A percentile compares a stretch with the other conserved stretches of the same genome.
Conservation (phyloP, 306 rosid genomes). For the Myrica gale region DNA sequence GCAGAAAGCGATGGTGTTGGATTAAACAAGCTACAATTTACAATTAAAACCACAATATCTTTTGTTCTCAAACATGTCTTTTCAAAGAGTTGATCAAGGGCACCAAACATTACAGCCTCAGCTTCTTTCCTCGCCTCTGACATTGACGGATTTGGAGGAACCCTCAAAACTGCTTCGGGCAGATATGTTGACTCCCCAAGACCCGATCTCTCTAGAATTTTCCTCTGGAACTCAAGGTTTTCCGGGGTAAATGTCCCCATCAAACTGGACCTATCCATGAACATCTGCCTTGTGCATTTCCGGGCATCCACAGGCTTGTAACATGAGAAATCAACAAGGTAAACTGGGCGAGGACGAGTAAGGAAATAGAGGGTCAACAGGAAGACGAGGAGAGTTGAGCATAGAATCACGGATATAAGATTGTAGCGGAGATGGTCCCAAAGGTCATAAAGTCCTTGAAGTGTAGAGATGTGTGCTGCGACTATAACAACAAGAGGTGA, state of each 20-base stretch:
- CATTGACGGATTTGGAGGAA: constrained; percentile 61
- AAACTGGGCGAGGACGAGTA: constrained; percentile 41
- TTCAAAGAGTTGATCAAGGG: constrained; percentile 53
- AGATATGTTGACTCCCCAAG: constrained; percentile 62
- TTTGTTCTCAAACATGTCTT: constrained; percentile 48
- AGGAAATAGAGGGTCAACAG: constrained; percentile 49
- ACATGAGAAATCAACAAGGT: constrained; percentile 63
- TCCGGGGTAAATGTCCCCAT: constrained; percentile 44
- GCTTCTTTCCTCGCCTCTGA: constrained; percentile 63
- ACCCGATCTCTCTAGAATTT: constrained; percentile 60
- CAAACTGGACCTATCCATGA: constrained; percentile 43
- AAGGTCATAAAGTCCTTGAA: constrained; percentile 42
- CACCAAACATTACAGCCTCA: constrained; percentile 58
- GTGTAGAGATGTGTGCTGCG: constrained; percentile 40
- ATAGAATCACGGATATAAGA: constrained; percentile 41
- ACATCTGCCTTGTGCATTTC: constrained; percentile 48
- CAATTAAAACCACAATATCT: constrained; percentile 56
- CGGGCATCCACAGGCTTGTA: constrained; percentile 56
- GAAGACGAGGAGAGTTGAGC: constrained; percentile 49
- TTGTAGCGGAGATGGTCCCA: constrained; percentile 52
- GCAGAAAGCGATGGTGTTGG: constrained; percentile 63
- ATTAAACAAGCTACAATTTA: constrained; percentile 65
- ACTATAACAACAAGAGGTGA: constrained; percentile 39
- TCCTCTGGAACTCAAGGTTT: constrained; percentile 51
- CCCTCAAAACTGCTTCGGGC: constrained; percentile 52